These are phyloP conservation scores for Antrodiella citrinella DNA, from an alignment of 768 basidiomycete genomes.

Conservation along the genomic window DNA sequence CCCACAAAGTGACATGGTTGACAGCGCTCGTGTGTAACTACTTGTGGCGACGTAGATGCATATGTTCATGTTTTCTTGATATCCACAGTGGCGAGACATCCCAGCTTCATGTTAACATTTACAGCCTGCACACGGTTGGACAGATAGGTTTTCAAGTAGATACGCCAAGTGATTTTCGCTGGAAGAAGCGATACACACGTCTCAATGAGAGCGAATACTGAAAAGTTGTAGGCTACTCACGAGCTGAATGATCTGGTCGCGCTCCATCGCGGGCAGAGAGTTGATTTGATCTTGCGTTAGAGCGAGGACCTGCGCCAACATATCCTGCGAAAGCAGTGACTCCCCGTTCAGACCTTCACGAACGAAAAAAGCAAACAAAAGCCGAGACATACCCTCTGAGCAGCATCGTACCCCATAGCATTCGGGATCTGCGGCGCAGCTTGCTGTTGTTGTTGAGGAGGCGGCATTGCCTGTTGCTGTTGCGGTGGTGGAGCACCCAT, in stretches of 20 bases:
- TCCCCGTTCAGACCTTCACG: neutral
- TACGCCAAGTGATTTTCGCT: neutral
- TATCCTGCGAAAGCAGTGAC: constrained; percentile 43
- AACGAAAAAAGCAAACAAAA: neutral
- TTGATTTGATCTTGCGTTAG: constrained; percentile 81
- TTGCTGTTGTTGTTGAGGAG: constrained; percentile 26
- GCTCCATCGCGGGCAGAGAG: constrained; percentile 68
- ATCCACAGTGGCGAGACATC: too few species aligned
- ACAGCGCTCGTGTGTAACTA: too few species aligned
- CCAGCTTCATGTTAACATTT: too few species aligned
- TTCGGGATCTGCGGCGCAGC: constrained; percentile 24
- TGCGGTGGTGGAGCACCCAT: constrained; percentile 20
- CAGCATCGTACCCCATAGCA: constrained; percentile 34
- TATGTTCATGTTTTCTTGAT: too few species aligned
- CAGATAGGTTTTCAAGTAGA: neutral
- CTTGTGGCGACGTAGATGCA: neutral
- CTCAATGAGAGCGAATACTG: neutral
- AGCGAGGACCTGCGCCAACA: constrained; percentile 81
- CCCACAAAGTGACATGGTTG: too few species aligned
- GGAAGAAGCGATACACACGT: neutral
- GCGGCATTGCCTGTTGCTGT: constrained; percentile 7
- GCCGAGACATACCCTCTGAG: constrained; percentile 35
- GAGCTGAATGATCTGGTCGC: constrained; percentile 72
- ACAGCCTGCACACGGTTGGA: too few species aligned
- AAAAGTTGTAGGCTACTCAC: constrained; percentile 34